These are phyloP conservation scores for Quercus phellos DNA, from an alignment of 331 rosid species.

Conservation along the genomic window DNA sequence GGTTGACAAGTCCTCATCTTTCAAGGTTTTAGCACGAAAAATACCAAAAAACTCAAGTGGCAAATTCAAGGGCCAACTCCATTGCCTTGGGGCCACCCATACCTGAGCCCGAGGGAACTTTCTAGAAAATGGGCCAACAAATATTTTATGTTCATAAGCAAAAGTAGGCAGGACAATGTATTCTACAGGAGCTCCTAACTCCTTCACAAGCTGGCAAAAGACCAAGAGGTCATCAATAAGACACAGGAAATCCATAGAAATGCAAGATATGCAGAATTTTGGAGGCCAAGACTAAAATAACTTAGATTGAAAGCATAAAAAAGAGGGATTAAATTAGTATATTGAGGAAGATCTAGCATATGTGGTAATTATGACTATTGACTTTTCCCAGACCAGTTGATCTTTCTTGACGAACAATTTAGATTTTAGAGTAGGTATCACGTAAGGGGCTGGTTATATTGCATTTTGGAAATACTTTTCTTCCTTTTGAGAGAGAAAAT, in stretches of 20 bases:
- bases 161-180: constrained; percentile 85
- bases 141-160: constrained; percentile 92
- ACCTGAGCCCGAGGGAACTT: constrained; percentile 80
- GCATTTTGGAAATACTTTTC: not conserved
- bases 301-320: not conserved
- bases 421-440: not conserved
- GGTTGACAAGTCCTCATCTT: constrained; percentile 56
- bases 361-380: not conserved
- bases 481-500: not conserved
- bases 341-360: not conserved
- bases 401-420: not conserved
- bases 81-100: constrained; percentile 99
- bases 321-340: not conserved
- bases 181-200: constrained; percentile 84
- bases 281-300: not conserved
- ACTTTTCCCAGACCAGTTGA: not conserved
- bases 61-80: constrained; percentile 98
- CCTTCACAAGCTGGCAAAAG: constrained; percentile 72
- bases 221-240: constrained; percentile 12
- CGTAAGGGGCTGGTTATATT: not conserved
- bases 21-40: constrained; percentile 73
- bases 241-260: not conserved
- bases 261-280: not conserved
- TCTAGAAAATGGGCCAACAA: constrained; percentile 93
- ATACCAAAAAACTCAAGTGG: constrained; percentile 87